Evolutionary conservation across 208 protist genomes (phyloP).

Genomic region (Leishmania tropica): DNA sequence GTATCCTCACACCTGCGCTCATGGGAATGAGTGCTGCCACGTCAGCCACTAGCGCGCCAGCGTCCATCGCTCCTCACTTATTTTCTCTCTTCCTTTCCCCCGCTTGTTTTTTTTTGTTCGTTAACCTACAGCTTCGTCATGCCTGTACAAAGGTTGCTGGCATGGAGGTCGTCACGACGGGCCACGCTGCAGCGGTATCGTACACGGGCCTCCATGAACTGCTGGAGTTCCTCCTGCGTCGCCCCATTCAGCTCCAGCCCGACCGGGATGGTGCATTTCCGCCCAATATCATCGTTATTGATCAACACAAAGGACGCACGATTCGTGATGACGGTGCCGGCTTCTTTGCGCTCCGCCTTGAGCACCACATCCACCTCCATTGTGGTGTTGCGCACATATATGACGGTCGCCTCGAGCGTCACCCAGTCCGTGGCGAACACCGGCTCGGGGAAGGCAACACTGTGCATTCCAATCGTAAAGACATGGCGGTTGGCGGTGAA

Average conservation of each 20-base stretch:
- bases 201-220: conserved; percentile 62
- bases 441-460: conserved; percentile 83
- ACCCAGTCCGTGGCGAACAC: conserved; percentile 89
- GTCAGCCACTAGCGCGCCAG: too few species aligned
- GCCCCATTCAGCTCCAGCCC: conserved; percentile 68
- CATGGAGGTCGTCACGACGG: conserved; percentile 27
- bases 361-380: conserved; percentile 91
- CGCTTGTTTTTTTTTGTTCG: too few species aligned
- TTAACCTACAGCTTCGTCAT: conserved; percentile 17
- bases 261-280: conserved; percentile 65
- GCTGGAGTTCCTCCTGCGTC: conserved; percentile 75
- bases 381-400: conserved; percentile 91
- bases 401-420: conserved; percentile 76
- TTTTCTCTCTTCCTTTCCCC: neutral
- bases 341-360: conserved; percentile 58
- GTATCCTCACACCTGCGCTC: neutral
- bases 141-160: conserved; percentile 12
- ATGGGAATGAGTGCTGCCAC: neutral
- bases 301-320: conserved; percentile 86
- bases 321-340: conserved; percentile 68
- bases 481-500: conserved; percentile 89
- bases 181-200: conserved; percentile 60
- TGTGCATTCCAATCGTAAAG: conserved; percentile 92
- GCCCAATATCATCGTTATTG: conserved; percentile 87
- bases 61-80: neutral